phyloP scores from a whole-genome alignment of 1,284 basidiomycete species.

The Sporisorium iseilematis-ciliati region DNA sequence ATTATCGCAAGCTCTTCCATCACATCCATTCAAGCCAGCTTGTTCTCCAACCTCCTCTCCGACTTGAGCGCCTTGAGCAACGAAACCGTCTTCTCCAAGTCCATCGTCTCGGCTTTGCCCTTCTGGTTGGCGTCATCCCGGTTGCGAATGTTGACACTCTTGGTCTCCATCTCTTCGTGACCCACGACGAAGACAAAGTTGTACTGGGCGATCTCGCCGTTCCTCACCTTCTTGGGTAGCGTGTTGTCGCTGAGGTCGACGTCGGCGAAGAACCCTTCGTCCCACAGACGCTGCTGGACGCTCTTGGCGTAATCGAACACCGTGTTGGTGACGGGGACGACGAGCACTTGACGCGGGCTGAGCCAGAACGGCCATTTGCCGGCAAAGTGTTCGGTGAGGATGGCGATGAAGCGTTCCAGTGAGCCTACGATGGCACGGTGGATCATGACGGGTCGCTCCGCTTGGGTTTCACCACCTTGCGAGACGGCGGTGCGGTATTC shows the following conservation, averaged over 20 bases:
- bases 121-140: slow-evolving; percentile 63
- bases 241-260: slow-evolving; percentile 94
- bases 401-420: slow-evolving; percentile 95
- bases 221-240: slow-evolving; percentile 89
- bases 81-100: slow-evolving; percentile 52
- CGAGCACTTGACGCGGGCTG: slow-evolving; percentile 90
- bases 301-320: slow-evolving; percentile 89
- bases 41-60: slow-evolving; percentile 59
- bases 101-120: slow-evolving; percentile 66
- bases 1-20: background rate
- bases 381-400: slow-evolving; percentile 95
- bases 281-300: slow-evolving; percentile 78
- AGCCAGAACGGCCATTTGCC: slow-evolving; percentile 99
- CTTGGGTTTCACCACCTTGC: slow-evolving; percentile 70
- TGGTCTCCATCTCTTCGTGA: slow-evolving; percentile 85
- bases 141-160: slow-evolving; percentile 93
- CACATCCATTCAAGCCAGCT: slow-evolving; percentile 26
- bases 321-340: slow-evolving; percentile 90
- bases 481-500: slow-evolving; percentile 79
- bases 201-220: slow-evolving; percentile 73
- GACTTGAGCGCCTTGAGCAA: slow-evolving; percentile 55
- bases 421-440: slow-evolving; percentile 96
- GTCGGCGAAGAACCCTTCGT: slow-evolving; percentile 85
- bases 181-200: slow-evolving; percentile 98
- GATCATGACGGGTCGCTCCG: slow-evolving; percentile 93